These are phyloP conservation scores for Scutellaria minor DNA, from an alignment of 257 asterid genomes.

Conservation along the genomic window DNA sequence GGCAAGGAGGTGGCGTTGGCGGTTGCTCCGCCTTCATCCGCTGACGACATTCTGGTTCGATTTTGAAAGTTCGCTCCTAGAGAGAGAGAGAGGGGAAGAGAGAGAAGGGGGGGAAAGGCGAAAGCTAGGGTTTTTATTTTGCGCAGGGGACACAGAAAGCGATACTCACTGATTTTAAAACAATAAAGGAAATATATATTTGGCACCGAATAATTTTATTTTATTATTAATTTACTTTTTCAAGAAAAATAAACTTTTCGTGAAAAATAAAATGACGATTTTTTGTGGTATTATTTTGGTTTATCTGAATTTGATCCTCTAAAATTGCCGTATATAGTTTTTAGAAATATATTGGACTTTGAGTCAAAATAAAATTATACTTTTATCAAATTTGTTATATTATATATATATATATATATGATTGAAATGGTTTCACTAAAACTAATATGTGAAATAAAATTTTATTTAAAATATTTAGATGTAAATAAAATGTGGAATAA, in stretches of 20 bases:
- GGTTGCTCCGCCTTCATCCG: slow-evolving; percentile 62
- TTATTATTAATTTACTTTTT: not conserved
- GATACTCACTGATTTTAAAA: slow-evolving; percentile 24
- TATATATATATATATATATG: too few species aligned
- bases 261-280: not conserved
- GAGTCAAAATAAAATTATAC: too few species aligned
- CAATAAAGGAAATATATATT: not conserved
- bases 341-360: too few species aligned
- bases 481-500: too few species aligned
- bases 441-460: too few species aligned
- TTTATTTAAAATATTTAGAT: not conserved
- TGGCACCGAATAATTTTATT: slow-evolving; percentile 21
- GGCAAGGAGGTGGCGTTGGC: slow-evolving; percentile 43
- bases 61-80: slow-evolving; percentile 32
- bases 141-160: slow-evolving; percentile 31
- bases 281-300: slow-evolving; percentile 12
- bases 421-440: too few species aligned
- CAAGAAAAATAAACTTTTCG: not conserved
- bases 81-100: slow-evolving; percentile 27
- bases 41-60: slow-evolving; percentile 66
- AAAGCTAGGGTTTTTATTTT: slow-evolving; percentile 48
- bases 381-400: too few species aligned
- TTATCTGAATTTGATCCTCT: too few species aligned
- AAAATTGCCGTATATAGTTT: too few species aligned
- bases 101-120: slow-evolving; percentile 8